phyloP scores from a whole-genome alignment of 2,329 filamentous ascomycete genomes.

The Zasmidium cellare region DNA sequence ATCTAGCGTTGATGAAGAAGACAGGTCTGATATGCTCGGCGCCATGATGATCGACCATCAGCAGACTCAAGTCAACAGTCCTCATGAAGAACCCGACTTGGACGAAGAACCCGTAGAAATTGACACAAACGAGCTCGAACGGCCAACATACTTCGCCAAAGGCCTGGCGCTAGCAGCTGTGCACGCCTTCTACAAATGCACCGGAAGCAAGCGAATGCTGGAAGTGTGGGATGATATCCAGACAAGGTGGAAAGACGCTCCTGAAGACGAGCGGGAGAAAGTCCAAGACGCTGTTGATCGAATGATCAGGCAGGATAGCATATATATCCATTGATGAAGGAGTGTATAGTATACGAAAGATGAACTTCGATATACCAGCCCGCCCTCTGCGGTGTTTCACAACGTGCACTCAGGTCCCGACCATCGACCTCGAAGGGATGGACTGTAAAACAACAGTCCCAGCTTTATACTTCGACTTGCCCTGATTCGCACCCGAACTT shows the following conservation, averaged over 20 bases:
- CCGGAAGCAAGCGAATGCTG: constrained; percentile 52
- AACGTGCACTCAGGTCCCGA: too few relatives aligned
- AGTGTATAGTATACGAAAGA: background rate
- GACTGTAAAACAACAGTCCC: too few relatives aligned
- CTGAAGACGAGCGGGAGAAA: constrained; percentile 29
- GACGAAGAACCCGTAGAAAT: background rate
- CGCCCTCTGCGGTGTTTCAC: too few relatives aligned
- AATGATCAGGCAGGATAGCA: background rate
- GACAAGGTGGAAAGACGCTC: constrained; percentile 38
- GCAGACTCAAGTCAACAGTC: background rate
- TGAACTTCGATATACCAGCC: too few relatives aligned
- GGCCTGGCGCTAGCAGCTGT: constrained; percentile 62
- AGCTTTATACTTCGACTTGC: too few relatives aligned
- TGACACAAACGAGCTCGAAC: constrained; percentile 20
- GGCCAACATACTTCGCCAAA: constrained; percentile 39
- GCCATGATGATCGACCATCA: constrained; percentile 12
- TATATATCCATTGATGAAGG: background rate
- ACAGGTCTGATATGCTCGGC: constrained; percentile 14
- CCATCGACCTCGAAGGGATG: too few relatives aligned
- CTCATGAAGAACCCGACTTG: constrained; percentile 16
- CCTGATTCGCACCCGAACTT: too few relatives aligned
- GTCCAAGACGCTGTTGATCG: constrained; percentile 17
- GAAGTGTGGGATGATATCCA: constrained; percentile 54
- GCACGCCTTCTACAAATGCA: constrained; percentile 63
- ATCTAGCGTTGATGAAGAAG: background rate